Evolutionary conservation across 2,329 filamentous ascomycete genomes (phyloP), one percentile per base, ranked within the genome.

Genomic region (Fusarium nelsonii): DNA sequence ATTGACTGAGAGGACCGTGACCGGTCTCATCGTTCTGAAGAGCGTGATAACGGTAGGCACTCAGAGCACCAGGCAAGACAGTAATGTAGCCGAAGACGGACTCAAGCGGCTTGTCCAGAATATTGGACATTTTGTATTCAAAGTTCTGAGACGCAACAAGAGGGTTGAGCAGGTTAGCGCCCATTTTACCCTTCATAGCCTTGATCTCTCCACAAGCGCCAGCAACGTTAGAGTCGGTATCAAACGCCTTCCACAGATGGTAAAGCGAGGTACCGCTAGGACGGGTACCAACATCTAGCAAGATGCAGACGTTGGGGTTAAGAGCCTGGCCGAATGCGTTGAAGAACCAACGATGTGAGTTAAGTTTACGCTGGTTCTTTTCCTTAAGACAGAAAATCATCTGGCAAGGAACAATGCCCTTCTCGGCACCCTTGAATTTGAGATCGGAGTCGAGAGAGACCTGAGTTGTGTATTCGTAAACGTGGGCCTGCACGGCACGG

Each of bases 111-210:
- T 99, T 99, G 78, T 99, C 96, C 28, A 99, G 85, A 74, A 99
- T 99, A 75, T 99, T 99, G 40, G 94, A 97, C 93, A 99, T 97
- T 81, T 99, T 99, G 84, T 99, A 99, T 83, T 99, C 96, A 72
- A 99, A 99, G 78, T 99, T 99, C 75, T 99, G 96, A 45, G 94
- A 97, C 0, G 96, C 96, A 16, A 99, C 95, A 8, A 99, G 85
- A 0, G 96, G 96, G 75, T 99, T 99, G 45, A 99, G 83, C 16
- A 99, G 85, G 67, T 95, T 93, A 7, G 89, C 83, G 76, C 93
- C 94, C 26, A 87, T 90, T 71, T 91, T 93, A 9, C 96, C 96
- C 79, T 97, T 97, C 81, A 97, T 97, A 1, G 96, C 96, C 78
- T 95, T 97, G 80, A 99, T 99, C 79, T 99, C 96, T 71, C 96